These are phyloP conservation scores for Brassica incana DNA, from an alignment of 345 rosid species.

Conservation along the genomic window DNA sequence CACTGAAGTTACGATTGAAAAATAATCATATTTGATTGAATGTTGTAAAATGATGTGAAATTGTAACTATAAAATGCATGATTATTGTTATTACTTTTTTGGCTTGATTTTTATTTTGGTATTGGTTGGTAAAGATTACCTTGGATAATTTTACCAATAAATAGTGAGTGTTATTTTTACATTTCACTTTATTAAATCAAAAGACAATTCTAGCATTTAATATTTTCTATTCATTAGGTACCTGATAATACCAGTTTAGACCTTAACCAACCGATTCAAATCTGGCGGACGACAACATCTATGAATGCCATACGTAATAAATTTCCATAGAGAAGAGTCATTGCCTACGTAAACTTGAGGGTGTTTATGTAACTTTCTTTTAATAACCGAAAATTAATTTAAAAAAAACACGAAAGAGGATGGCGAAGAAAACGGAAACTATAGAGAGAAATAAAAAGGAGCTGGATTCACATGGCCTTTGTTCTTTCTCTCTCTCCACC, in stretches of 20 bases:
- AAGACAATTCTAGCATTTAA: constrained; percentile 10
- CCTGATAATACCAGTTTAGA: constrained; percentile 15
- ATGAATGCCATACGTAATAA: constrained; percentile 17
- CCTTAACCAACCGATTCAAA: constrained; percentile 21
- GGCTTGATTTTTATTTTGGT: neutral
- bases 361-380: neutral
- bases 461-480: constrained; percentile 59
- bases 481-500: constrained; percentile 39
- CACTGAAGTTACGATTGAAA: neutral
- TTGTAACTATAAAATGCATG: neutral
- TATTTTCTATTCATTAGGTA: neutral
- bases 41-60: neutral
- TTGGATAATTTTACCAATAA: neutral
- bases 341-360: constrained; percentile 20
- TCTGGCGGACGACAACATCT: constrained; percentile 30
- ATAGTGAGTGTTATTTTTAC: neutral
- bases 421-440: constrained; percentile 47
- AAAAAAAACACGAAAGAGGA: constrained; percentile 3
- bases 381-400: neutral
- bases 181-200: neutral
- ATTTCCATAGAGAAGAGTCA: neutral
- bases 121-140: neutral
- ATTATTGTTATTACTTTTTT: neutral
- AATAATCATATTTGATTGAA: neutral
- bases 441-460: constrained; percentile 18